Evolutionary conservation across 2,329 filamentous ascomycete genomes (phyloP).

Genomic region (Colletotrichum limetticola): DNA sequence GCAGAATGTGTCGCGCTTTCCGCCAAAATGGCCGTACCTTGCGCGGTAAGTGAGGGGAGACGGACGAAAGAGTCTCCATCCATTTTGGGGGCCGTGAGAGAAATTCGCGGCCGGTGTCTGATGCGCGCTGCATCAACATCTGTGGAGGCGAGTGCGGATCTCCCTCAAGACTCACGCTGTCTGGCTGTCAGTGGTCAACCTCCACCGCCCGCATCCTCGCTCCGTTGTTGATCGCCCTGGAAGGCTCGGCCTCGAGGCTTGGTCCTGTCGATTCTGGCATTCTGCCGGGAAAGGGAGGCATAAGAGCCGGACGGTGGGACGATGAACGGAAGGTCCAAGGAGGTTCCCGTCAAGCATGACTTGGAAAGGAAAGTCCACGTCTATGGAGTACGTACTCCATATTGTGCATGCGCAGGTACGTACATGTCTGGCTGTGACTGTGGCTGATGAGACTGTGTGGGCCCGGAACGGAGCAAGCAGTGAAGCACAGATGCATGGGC

Average conservation of each 20-base stretch:
- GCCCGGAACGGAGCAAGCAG: slow-evolving; percentile 4
- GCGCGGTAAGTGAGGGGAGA: background rate
- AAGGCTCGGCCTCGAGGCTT: background rate
- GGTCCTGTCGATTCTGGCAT: background rate
- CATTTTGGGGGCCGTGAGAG: slow-evolving; percentile 26
- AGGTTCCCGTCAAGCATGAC: background rate
- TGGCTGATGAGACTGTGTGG: slow-evolving; percentile 24
- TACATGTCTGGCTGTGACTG: background rate
- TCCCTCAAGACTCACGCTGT: background rate
- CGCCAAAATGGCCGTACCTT: slow-evolving; percentile 11
- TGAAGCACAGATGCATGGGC: background rate
- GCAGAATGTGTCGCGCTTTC: background rate
- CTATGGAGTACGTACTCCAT: background rate
- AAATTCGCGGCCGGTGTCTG: background rate
- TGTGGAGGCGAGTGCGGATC: slow-evolving; percentile 13
- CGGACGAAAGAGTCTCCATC: background rate
- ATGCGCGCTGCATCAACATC: slow-evolving; percentile 13
- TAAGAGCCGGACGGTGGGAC: slow-evolving; percentile 20
- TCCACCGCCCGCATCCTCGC: background rate
- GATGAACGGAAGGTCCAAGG: slow-evolving; percentile 6
- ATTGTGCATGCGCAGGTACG: too few relatives aligned
- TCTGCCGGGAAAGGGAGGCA: background rate
- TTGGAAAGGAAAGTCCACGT: background rate
- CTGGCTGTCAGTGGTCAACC: background rate
- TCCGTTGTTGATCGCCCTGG: background rate